Evolutionary conservation across 2,329 filamentous ascomycete genomes (phyloP).

Genomic region (Exophiala sp.): DNA sequence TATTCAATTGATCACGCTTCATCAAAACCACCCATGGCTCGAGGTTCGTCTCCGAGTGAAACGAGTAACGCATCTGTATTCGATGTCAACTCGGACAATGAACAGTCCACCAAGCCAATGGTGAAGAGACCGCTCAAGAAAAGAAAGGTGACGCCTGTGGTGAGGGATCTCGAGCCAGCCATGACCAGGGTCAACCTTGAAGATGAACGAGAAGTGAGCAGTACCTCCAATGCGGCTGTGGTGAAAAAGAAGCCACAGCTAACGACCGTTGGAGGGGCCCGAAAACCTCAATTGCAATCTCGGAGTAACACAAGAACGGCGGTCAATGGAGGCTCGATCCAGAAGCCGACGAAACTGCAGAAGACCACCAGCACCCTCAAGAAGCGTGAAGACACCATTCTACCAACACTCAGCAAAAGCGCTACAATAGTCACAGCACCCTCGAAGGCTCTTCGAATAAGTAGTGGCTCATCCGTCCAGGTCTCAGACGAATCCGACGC

Average conservation of each 20-base stretch:
- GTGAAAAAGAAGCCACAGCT: not conserved
- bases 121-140: constrained; percentile 14
- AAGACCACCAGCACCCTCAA: too few relatives aligned
- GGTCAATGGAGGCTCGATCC: too few relatives aligned
- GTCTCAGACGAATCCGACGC: constrained; percentile 13
- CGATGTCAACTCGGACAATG: constrained; percentile 29
- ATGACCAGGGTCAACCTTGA: not conserved
- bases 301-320: too few relatives aligned
- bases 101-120: constrained; percentile 14
- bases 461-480: constrained; percentile 11
- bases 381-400: not conserved
- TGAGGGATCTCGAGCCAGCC: not conserved
- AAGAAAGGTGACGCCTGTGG: constrained; percentile 15
- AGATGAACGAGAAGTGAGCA: not conserved
- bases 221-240: not conserved
- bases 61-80: constrained; percentile 15
- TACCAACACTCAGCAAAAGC: not conserved
- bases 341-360: too few relatives aligned
- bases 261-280: not conserved
- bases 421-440: not conserved
- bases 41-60: not conserved
- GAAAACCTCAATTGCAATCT: too few relatives aligned
- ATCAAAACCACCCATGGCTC: not conserved
- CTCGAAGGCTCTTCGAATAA: constrained; percentile 5
- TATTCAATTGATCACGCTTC: not conserved